These are phyloP conservation scores for Colletotrichum truncatum DNA, from an alignment of 2,329 filamentous ascomycete genomes.

Conservation along the genomic window DNA sequence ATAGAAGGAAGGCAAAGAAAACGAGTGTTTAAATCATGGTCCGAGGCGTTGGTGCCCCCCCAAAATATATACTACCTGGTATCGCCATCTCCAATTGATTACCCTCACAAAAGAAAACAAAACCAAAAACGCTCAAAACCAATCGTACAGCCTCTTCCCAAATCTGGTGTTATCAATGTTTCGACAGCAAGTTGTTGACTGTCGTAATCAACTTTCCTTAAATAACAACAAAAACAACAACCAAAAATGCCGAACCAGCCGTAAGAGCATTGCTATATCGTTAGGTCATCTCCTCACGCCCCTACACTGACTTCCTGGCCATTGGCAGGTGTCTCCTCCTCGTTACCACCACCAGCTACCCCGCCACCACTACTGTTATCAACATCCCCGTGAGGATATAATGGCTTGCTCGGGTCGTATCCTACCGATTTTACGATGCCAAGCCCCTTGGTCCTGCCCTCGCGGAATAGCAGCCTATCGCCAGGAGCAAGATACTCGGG, in stretches of 20 bases:
- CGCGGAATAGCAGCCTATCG: constrained; percentile 90
- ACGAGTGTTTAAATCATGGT: constrained; percentile 11
- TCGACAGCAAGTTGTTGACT: too few species aligned
- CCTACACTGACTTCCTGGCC: constrained; percentile 23
- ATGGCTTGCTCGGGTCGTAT: constrained; percentile 74
- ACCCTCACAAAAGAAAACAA: too few species aligned
- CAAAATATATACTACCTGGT: constrained; percentile 2
- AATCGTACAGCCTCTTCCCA: not conserved
- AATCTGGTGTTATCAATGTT: too few species aligned
- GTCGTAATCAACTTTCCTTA: too few species aligned
- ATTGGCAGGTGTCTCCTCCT: constrained; percentile 14
- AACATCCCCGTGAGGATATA: constrained; percentile 36
- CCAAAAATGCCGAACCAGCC: not conserved
- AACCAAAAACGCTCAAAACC: not conserved
- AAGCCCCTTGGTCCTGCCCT: constrained; percentile 93
- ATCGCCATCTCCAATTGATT: constrained; percentile 11
- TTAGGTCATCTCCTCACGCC: not conserved
- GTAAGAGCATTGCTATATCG: not conserved
- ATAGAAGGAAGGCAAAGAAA: not conserved
- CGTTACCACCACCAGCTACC: not conserved
- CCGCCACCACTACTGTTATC: not conserved
- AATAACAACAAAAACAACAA: not conserved
- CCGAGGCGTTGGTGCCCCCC: not conserved
- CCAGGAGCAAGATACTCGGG: constrained; percentile 92
- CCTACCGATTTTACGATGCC: constrained; percentile 93